Conservation (phyloP, 2,329 filamentous ascomycete genomes). For the Diplodia mutila region DNA sequence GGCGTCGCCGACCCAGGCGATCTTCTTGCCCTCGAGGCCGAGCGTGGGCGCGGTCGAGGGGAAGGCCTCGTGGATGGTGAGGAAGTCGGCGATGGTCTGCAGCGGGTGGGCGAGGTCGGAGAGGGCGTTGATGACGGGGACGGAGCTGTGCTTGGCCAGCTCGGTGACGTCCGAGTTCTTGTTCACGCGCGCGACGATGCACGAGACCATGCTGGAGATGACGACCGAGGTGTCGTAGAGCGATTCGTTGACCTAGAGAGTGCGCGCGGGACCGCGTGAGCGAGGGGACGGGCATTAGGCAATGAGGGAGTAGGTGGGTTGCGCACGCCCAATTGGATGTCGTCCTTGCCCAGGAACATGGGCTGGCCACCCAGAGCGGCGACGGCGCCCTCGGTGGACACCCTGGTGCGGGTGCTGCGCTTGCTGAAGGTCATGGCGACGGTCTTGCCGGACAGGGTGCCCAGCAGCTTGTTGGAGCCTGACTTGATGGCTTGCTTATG, state of each 20-base stretch:
- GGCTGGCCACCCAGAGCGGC: constrained; percentile 87
- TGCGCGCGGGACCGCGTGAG: constrained; percentile 21
- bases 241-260: constrained; percentile 78
- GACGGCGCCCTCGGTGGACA: constrained; percentile 91
- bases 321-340: constrained; percentile 89
- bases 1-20: constrained; percentile 94
- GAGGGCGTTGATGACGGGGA: constrained; percentile 62
- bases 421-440: constrained; percentile 98
- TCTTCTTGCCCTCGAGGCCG: constrained; percentile 79
- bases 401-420: constrained; percentile 87
- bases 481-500: constrained; percentile 80
- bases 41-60: constrained; percentile 54
- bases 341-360: constrained; percentile 94
- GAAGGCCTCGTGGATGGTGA: constrained; percentile 84
- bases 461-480: constrained; percentile 61
- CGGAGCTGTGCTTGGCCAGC: constrained; percentile 52
- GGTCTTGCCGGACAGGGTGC: constrained; percentile 72
- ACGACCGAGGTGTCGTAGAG: constrained; percentile 90
- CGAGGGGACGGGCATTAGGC: too few relatives aligned
- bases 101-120: constrained; percentile 92
- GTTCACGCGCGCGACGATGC: constrained; percentile 56
- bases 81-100: constrained; percentile 90
- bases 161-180: constrained; percentile 55
- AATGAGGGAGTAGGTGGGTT: too few relatives aligned
- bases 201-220: constrained; percentile 73